phyloP scores from a whole-genome alignment of 2,329 filamentous ascomycete genomes.

The Fusarium udum region DNA sequence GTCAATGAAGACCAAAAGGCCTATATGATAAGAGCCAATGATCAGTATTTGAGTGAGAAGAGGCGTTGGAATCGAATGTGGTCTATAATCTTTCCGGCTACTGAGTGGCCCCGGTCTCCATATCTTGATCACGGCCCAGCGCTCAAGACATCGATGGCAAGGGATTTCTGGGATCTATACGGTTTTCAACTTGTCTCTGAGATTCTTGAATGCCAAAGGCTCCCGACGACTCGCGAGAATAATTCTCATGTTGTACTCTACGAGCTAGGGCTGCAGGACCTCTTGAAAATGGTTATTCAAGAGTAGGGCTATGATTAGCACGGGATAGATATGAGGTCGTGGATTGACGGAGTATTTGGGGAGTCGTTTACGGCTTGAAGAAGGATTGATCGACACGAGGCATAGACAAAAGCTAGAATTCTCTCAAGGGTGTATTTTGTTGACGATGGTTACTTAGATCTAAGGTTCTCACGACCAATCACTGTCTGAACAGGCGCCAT shows the following conservation, averaged over 20 bases:
- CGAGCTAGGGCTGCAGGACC: background rate
- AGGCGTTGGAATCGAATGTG: background rate
- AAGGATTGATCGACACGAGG: fast-evolving
- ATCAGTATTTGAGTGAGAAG: background rate
- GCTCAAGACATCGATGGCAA: background rate
- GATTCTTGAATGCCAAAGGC: fast-evolving
- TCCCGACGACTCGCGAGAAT: fast-evolving
- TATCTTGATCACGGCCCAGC: background rate
- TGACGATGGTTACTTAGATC: fast-evolving
- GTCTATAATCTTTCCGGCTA: background rate
- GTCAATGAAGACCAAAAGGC: background rate
- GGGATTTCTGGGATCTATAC: background rate
- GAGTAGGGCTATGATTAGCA: background rate
- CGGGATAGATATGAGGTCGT: fast-evolving
- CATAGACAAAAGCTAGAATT: background rate
- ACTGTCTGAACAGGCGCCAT: too few relatives aligned
- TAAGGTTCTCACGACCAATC: background rate
- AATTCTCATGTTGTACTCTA: background rate
- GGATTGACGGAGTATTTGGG: fast-evolving
- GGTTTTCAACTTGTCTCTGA: background rate
- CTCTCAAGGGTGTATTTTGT: fast-evolving
- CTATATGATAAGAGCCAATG: background rate
- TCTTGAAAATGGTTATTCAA: background rate
- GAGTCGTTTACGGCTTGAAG: too few relatives aligned
- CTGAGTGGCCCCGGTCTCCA: background rate